Conservation (phyloP, 2,329 filamentous ascomycete genomes). For the Pseudogymnoascus sp. region DNA sequence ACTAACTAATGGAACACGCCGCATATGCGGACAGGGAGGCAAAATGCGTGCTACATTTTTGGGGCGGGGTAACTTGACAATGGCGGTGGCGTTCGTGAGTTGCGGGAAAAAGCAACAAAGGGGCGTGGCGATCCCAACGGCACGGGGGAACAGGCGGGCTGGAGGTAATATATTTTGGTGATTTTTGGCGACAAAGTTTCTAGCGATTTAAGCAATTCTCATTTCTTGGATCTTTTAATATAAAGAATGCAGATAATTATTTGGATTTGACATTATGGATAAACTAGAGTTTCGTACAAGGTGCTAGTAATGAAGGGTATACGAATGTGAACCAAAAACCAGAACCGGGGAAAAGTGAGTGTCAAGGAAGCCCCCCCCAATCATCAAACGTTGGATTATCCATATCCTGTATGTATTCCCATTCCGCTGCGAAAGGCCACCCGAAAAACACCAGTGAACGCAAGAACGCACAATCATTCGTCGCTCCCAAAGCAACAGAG, state of each 20-base stretch:
- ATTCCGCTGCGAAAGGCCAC: background rate
- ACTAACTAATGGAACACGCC: background rate
- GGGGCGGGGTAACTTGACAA: background rate
- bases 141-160: background rate
- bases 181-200: background rate
- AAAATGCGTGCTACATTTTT: background rate
- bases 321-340: background rate
- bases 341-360: background rate
- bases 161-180: background rate
- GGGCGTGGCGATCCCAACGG: background rate
- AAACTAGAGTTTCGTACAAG: background rate
- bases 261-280: background rate
- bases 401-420: background rate
- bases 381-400: background rate
- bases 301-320: conserved; percentile 3
- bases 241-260: background rate
- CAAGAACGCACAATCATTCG: background rate
- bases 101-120: background rate
- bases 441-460: background rate
- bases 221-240: background rate
- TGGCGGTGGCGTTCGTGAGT: background rate
- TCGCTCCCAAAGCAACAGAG: background rate
- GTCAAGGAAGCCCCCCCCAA: background rate
- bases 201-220: background rate
- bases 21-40: background rate